A percentile compares a stretch with the other conserved stretches of the same genome.
phyloP scores from a whole-genome alignment of 2,329 filamentous ascomycete species.

The Xylaria sp. region DNA sequence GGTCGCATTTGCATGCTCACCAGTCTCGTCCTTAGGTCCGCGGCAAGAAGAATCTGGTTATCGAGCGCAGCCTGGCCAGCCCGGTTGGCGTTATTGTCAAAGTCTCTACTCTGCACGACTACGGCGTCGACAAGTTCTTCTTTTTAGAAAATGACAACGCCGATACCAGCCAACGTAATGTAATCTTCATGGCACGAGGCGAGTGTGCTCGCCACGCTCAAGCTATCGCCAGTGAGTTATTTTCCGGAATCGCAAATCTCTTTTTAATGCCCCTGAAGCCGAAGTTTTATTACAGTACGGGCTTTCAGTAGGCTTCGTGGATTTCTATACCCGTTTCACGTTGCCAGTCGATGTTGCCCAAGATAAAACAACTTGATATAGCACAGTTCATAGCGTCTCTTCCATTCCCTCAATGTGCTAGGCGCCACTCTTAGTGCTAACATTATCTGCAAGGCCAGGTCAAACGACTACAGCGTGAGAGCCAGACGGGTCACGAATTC shows the following conservation, averaged over 20 bases:
- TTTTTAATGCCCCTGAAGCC: background rate
- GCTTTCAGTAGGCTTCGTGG: constrained; percentile 37
- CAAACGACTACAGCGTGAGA: constrained; percentile 86
- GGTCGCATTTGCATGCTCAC: constrained; percentile 39
- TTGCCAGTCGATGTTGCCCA: constrained; percentile 67
- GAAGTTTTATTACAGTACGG: constrained; percentile 15
- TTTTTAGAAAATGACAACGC: constrained; percentile 95
- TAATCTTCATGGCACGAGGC: constrained; percentile 91
- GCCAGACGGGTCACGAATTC: constrained; percentile 92
- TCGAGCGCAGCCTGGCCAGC: constrained; percentile 90
- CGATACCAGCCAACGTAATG: constrained; percentile 92
- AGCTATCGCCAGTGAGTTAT: constrained; percentile 82
- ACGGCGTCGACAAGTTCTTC: constrained; percentile 98
- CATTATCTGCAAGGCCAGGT: constrained; percentile 80
- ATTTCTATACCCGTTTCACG: constrained; percentile 55
- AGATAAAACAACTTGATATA: constrained; percentile 52
- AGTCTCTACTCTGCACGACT: constrained; percentile 94
- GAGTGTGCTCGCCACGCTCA: constrained; percentile 88
- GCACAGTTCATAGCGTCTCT: constrained; percentile 54
- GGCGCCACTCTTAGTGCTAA: constrained; percentile 68
- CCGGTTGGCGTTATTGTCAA: constrained; percentile 93
- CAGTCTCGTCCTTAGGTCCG: constrained; percentile 73
- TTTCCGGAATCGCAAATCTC: background rate
- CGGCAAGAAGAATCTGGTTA: constrained; percentile 97
- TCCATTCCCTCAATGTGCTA: constrained; percentile 48